Evolutionary conservation across 768 basidiomycete species (phyloP), one percentile per base, ranked within the genome.

Genomic region (Amanita thiersii): DNA sequence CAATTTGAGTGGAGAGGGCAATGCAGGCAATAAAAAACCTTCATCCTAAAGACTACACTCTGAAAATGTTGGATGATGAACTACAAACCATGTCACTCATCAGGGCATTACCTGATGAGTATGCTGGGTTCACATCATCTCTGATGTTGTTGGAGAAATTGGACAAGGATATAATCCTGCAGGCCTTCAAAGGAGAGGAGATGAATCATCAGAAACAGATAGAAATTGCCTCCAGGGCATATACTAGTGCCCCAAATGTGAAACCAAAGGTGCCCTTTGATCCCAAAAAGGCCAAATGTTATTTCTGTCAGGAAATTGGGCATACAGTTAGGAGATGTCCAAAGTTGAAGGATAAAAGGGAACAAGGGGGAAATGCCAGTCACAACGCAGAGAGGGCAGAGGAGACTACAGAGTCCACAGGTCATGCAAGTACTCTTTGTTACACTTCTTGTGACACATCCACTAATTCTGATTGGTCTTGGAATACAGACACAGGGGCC

Each of bases 401-500:
- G n/a, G n/a, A n/a, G n/a, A n/a, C n/a, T n/a, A n/a, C n/a, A n/a
- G n/a, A n/a, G n/a, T n/a, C n/a, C n/a, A n/a, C n/a, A n/a, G n/a
- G n/a, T n/a, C n/a, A n/a, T n/a, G n/a, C n/a, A n/a, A n/a, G n/a
- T n/a, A n/a, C n/a, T n/a, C n/a, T n/a, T n/a, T n/a, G n/a, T n/a
- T n/a, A n/a, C n/a, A n/a, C n/a, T n/a, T n/a, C n/a, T n/a, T n/a
- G n/a, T n/a, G n/a, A 31, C 15, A 34, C 32, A 11, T 34, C 32
- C 8, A 19, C 32, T 34, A 19, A 34, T 14, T 19, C 15, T 34
- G 15, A 3, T 34, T 34, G 15, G 32, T 15, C 12, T 34, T 50
- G 50, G 50, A 43, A 44, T 41, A 30, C 47, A 49, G 50, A 51
- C 45, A 39, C 43, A 30, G 50, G 50, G 18, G 50, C 47, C 19